Percentiles rank a stretch among this genome's conserved stretches.
Conservation (phyloP, 345 rosid genomes). For the Hibiscus trionum region DNA sequence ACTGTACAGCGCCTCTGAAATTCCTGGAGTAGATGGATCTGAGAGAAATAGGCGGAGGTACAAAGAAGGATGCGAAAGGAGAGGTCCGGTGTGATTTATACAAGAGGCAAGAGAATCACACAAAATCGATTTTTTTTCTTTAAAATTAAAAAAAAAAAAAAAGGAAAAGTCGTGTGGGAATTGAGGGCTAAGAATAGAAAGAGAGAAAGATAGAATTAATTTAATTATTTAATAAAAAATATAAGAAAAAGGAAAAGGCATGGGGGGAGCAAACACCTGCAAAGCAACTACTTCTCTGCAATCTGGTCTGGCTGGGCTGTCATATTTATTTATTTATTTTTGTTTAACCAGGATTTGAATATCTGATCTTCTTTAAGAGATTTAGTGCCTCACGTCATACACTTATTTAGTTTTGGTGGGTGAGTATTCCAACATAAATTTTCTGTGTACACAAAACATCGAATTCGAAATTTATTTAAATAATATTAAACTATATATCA, state of each 20-base stretch:
- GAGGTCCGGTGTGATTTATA: background rate
- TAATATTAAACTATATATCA: no score
- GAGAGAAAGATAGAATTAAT: background rate
- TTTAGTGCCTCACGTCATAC: no score
- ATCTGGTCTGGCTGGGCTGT: constrained; percentile 1
- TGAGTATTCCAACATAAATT: no score
- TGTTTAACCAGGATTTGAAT: no score
- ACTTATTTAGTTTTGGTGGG: no score
- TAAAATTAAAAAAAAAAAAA: background rate
- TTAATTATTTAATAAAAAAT: background rate
- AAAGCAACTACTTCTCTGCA: constrained; percentile 20
- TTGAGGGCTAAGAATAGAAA: background rate
- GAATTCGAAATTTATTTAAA: no score
- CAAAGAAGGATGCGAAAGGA: background rate
- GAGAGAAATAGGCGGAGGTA: background rate
- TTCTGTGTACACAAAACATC: no score
- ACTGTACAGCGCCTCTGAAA: constrained; percentile 25
- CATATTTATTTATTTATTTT: constrained; percentile 4
- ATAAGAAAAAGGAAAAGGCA: background rate
- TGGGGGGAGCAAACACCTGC: background rate
- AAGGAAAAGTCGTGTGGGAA: background rate
- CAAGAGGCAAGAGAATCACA: background rate
- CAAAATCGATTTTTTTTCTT: background rate
- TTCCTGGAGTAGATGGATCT: background rate
- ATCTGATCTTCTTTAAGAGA: no score